These are phyloP conservation scores for Atkinsonella hypoxylon DNA, from an alignment of 2,329 filamentous ascomycete genomes.

Conservation along the genomic window DNA sequence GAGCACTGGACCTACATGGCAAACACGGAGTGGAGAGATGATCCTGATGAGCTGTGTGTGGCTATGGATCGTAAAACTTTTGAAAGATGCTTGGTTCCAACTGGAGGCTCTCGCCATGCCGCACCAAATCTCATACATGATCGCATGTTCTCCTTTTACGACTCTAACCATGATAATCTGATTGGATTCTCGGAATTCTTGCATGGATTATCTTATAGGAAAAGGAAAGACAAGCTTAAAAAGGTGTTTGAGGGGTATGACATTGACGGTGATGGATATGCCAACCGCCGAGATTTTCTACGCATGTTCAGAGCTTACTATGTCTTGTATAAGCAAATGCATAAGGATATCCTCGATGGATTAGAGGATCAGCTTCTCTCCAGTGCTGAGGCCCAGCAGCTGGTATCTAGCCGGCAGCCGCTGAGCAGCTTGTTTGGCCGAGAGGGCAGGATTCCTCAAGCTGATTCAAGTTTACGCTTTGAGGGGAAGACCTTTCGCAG, in stretches of 20 bases:
- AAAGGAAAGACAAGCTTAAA: slow-evolving; percentile 54
- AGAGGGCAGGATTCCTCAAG: slow-evolving; percentile 54
- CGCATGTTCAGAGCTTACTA: slow-evolving; percentile 91
- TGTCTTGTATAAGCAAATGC: slow-evolving; percentile 78
- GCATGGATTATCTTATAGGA: slow-evolving; percentile 62
- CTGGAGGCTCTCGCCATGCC: slow-evolving; percentile 65
- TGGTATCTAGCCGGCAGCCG: slow-evolving; percentile 63
- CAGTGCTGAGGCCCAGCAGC: slow-evolving; percentile 62
- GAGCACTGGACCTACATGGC: slow-evolving; percentile 95
- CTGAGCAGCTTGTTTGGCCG: slow-evolving; percentile 65
- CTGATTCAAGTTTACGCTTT: slow-evolving; percentile 42
- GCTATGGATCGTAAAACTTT: slow-evolving; percentile 92
- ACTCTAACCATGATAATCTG: slow-evolving; percentile 75
- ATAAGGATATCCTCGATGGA: slow-evolving; percentile 67
- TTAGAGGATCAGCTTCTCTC: slow-evolving; percentile 69
- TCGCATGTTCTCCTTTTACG: slow-evolving; percentile 93
- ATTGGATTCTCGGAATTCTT: slow-evolving; percentile 92
- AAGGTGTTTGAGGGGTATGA: slow-evolving; percentile 85
- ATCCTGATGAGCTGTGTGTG: slow-evolving; percentile 63
- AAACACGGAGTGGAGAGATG: slow-evolving; percentile 69
- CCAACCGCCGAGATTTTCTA: slow-evolving; percentile 77
- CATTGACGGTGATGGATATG: slow-evolving; percentile 74
- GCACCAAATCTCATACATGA: slow-evolving; percentile 87
- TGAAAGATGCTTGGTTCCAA: slow-evolving; percentile 77
- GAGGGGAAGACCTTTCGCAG: slow-evolving; percentile 54